Base-by-base conservation (phyloP, 2,329 filamentous ascomycete species). In the Monilinia fructicola region DNA sequence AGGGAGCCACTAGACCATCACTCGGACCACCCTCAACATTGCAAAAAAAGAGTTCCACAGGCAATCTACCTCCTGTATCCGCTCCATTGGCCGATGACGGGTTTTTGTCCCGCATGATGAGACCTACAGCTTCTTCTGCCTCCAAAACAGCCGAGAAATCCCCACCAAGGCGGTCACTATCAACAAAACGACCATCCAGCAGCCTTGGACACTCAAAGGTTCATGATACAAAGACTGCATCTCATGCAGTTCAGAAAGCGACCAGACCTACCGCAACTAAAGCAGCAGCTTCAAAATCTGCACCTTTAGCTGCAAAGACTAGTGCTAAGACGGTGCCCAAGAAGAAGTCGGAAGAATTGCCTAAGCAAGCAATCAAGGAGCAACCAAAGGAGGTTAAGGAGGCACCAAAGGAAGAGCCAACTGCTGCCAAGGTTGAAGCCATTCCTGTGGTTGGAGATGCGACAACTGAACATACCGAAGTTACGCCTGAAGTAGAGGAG, bases 61-160 rank as follows among this genome's bases (percentile, higher is more conserved):
- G 82, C 67, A 83, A 83, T 61, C 69, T 81, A 9, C 76, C 80
- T 1, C 83, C 83, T 71, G 81, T 82, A 68, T 80, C 84, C 35
- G 81, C 81, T 56, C 83, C 84, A 23, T 60, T 65, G 31, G 81
- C 90, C 1, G 88, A 91, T 70, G 88, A 91, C 70, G 78, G 86
- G 18, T 93, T 93, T 78, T 79, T 93, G 35, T 90, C 89, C n/a
- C 85, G 90, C 63, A 92, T 93, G 90, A 93, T 89, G 86, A 82
- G 90, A 52, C 90, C 90, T 2, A 93, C 90, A 0, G 85, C 89
- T 54, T 81, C 85, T 55, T 91, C 88, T 6, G 83, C 88, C 11
- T 87, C 82, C 69, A 92, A 91, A 78, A 84, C 84, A 0, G 80
- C 85, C 3, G 89, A 91, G 6, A 92, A 90, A 78, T 76, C 76